Evolutionary conservation across 352 stramenopile species (phyloP).

Genomic region (Phytophthora meadii): DNA sequence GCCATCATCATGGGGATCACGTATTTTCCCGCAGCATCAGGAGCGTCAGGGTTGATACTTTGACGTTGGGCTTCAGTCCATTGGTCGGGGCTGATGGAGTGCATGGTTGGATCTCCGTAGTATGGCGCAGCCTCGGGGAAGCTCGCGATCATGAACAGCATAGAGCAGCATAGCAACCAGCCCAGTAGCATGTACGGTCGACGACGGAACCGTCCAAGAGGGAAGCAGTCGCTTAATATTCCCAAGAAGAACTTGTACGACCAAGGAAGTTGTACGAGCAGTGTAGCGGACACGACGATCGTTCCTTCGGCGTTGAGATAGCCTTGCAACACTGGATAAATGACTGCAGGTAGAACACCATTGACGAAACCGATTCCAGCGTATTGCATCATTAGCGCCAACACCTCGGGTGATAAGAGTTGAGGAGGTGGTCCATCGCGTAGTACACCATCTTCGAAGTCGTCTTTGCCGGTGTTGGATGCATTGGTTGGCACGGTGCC

Average conservation of each 20-base stretch:
- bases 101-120: conserved; percentile 43
- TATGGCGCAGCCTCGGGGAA: conserved; percentile 52
- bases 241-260: conserved; percentile 63
- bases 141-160: conserved; percentile 53
- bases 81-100: conserved; percentile 28
- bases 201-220: conserved; percentile 53
- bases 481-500: conserved; percentile 16
- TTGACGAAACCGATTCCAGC: conserved; percentile 53
- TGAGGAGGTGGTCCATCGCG: conserved; percentile 30
- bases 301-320: conserved; percentile 61
- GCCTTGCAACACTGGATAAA: conserved; percentile 54
- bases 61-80: conserved; percentile 33
- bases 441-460: conserved; percentile 38
- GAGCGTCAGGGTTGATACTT: conserved; percentile 45
- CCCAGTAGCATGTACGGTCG: conserved; percentile 62
- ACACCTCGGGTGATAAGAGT: conserved; percentile 35
- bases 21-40: conserved; percentile 48
- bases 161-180: conserved; percentile 52
- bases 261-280: conserved; percentile 57
- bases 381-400: conserved; percentile 55
- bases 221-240: conserved; percentile 61
- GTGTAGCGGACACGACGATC: conserved; percentile 46
- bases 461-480: conserved; percentile 9
- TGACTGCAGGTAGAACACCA: conserved; percentile 47
- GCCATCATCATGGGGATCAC: conserved; percentile 74